Conservation (phyloP, 345 rosid genomes). For the Eucalyptus marginata region DNA sequence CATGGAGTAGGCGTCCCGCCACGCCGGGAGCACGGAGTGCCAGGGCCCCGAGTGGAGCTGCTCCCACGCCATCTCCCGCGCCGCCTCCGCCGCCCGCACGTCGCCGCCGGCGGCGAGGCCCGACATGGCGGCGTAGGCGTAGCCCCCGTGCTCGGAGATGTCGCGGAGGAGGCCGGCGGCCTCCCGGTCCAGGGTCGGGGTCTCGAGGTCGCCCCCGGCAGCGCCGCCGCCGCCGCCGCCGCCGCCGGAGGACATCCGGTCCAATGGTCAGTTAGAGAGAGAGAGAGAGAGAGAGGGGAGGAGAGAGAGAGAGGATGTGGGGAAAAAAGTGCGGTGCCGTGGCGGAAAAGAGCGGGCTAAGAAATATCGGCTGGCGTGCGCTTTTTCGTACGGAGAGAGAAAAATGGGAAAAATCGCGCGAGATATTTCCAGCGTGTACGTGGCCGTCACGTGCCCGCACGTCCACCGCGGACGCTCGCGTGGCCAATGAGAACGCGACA, state of each 20-base stretch:
- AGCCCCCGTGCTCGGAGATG: slow-evolving; percentile 74
- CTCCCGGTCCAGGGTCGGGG: slow-evolving; percentile 67
- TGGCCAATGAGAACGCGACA: not conserved
- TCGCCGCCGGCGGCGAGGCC: slow-evolving; percentile 64
- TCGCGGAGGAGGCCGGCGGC: slow-evolving; percentile 45
- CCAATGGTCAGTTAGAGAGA: not conserved
- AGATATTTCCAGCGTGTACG: not conserved
- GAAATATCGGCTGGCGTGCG: not conserved
- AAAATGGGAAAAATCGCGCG: not conserved
- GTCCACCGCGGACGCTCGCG: not conserved
- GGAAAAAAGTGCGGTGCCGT: not conserved
- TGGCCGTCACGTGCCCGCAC: not conserved
- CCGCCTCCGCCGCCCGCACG: slow-evolving; percentile 85
- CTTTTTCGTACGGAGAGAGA: not conserved
- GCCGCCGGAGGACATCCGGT: not conserved
- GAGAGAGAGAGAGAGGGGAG: not conserved
- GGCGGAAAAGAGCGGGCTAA: not conserved
- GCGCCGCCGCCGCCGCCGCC: not conserved
- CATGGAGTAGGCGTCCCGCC: slow-evolving; percentile 98
- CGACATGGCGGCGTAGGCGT: slow-evolving; percentile 70
- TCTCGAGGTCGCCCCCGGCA: slow-evolving; percentile 17
- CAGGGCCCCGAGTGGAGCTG: slow-evolving; percentile 98
- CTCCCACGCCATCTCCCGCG: slow-evolving; percentile 99
- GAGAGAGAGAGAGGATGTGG: not conserved
- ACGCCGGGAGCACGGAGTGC: slow-evolving; percentile 86